These are phyloP conservation scores for Quercus rubra DNA, from an alignment of 306 rosid species.

Conservation along the genomic window DNA sequence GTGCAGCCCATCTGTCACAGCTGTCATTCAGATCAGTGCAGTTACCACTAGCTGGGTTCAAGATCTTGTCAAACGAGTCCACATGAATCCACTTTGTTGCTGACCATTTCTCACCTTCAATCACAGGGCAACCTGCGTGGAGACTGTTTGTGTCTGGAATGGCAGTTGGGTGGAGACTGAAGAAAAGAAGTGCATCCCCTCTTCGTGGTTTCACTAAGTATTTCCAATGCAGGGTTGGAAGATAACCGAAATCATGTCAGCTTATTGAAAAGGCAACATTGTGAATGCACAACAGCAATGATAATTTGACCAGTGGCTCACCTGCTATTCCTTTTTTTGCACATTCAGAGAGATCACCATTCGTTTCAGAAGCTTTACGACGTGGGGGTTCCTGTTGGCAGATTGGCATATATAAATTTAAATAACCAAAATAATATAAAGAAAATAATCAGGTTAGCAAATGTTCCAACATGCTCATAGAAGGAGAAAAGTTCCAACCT, in stretches of 20 bases:
- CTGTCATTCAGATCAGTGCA: constrained; percentile 68
- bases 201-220: constrained; percentile 77
- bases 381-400: constrained; percentile 54
- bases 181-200: constrained; percentile 99
- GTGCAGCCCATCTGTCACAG: constrained; percentile 94
- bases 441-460: neutral
- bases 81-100: constrained; percentile 99
- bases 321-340: constrained; percentile 95
- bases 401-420: constrained; percentile 13
- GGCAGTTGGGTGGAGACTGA: constrained; percentile 77
- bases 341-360: constrained; percentile 77
- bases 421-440: constrained; percentile 22
- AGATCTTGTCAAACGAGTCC: constrained; percentile 67
- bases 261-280: neutral
- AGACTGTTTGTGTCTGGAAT: constrained; percentile 78
- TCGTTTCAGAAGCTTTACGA: constrained; percentile 50
- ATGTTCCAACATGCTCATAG: neutral
- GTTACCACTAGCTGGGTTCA: constrained; percentile 41
- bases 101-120: constrained; percentile 99
- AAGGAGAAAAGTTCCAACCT: neutral
- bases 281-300: neutral
- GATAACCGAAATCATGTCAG: constrained; percentile 12
- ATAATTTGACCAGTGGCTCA: constrained; percentile 21
- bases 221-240: constrained; percentile 12
- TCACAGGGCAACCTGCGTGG: constrained; percentile 93